Conservation (phyloP, 2,329 filamentous ascomycete genomes). For the Pseudopyricularia javanii region DNA sequence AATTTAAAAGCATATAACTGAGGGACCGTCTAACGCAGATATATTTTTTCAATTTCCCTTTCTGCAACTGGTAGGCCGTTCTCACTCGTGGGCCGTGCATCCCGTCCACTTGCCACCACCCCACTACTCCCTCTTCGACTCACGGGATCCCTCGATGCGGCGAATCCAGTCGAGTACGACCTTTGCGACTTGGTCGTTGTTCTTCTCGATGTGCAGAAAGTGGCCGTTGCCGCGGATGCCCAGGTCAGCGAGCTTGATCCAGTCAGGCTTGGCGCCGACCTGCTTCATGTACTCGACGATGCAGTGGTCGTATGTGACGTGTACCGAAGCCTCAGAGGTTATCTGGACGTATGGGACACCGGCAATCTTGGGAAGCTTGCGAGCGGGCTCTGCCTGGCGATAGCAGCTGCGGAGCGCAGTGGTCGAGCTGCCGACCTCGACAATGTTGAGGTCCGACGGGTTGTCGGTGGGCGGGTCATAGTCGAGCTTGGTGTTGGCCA, state of each 20-base stretch:
- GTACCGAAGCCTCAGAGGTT: slow-evolving; percentile 38
- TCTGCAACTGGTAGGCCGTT: no score
- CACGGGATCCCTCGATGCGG: no score
- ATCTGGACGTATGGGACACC: slow-evolving; percentile 34
- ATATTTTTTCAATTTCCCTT: no score
- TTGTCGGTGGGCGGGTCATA: slow-evolving; percentile 24
- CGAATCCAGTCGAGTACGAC: no score
- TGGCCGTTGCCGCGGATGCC: slow-evolving; percentile 42
- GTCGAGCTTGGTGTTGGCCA: slow-evolving; percentile 19
- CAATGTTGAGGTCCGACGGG: slow-evolving; percentile 20
- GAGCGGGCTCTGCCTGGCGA: slow-evolving; percentile 10
- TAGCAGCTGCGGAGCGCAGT: slow-evolving; percentile 4
- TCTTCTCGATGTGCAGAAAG: slow-evolving; percentile 40
- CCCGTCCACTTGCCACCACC: no score
- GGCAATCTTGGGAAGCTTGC: slow-evolving; percentile 32
- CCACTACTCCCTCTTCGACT: no score
- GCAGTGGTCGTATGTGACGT: slow-evolving; percentile 41
- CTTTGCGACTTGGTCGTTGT: slow-evolving; percentile 26
- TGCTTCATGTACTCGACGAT: slow-evolving; percentile 38
- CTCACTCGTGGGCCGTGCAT: no score
- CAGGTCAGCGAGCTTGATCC: slow-evolving; percentile 27
- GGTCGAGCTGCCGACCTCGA: slow-evolving; percentile 11
- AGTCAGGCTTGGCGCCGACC: slow-evolving; percentile 30
- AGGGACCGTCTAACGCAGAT: no score
- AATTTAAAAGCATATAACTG: no score